Evolutionary conservation across 257 asterid genomes (phyloP).

Genomic region (Forsythia viridissima): DNA sequence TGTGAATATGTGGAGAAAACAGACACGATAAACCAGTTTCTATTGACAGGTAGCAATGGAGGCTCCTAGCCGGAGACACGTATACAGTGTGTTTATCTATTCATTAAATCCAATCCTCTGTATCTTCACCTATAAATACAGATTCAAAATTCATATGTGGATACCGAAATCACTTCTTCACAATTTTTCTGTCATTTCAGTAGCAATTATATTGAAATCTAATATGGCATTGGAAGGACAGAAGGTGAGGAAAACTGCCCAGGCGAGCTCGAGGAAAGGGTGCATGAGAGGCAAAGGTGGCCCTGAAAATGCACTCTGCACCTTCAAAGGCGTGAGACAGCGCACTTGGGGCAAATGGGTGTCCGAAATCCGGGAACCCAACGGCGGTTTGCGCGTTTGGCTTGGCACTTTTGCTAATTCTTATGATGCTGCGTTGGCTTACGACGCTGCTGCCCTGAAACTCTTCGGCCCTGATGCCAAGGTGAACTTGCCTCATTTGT

Average conservation of each 20-base stretch:
- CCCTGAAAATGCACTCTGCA: conserved; percentile 75
- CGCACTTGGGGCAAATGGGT: conserved; percentile 77
- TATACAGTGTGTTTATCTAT: conserved; percentile 18
- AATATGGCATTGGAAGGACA: background rate
- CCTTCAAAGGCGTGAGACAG: conserved; percentile 79
- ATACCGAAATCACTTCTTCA: background rate
- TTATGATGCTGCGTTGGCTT: conserved; percentile 27
- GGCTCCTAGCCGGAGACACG: conserved; percentile 47
- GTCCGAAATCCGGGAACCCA: conserved; percentile 18
- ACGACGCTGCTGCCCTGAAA: conserved; percentile 27
- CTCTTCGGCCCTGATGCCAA: conserved; percentile 15
- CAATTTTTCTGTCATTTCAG: background rate
- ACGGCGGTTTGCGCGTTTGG: conserved; percentile 1
- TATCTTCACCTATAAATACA: conserved; percentile 29
- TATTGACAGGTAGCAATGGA: conserved; percentile 54
- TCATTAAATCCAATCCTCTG: background rate
- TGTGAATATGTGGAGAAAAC: background rate
- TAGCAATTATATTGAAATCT: conserved; percentile 25
- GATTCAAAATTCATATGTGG: background rate
- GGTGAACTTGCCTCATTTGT: conserved; percentile 52
- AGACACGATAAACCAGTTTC: conserved; percentile 21
- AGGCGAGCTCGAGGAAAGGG: conserved; percentile 70
- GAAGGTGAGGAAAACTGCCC: conserved; percentile 29
- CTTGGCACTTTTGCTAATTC: conserved; percentile 15
- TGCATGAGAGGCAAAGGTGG: conserved; percentile 95